Base-by-base conservation (phyloP, 345 rosid genomes). In the Eucalyptus pumila region DNA sequence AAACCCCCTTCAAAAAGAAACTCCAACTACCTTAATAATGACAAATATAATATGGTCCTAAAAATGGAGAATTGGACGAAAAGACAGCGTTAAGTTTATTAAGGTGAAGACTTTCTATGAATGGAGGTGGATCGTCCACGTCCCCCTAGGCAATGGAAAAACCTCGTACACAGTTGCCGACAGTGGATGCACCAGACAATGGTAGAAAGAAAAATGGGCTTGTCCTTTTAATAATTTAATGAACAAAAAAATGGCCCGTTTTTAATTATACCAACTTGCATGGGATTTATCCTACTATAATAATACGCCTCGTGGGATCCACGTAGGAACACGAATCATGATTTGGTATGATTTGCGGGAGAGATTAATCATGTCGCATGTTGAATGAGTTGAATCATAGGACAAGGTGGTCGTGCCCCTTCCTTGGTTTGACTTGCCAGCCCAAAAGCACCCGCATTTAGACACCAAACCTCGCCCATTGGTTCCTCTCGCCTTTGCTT, bases 141-240 rank as follows among this genome's bases (percentile, higher is more conserved):
- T 94, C 91, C 52, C 93, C 94, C 92, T 54, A 89, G 54, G 91
- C 86, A 21, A 21, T 52, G 62, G 58, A 30, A 87, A 86, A 95
- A 95, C 98, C 98, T 96, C 99, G 99, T 95, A 96, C 97, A 86
- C 91, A 65, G 89, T 92, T 94, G 96, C 97, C 97, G 96, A 96
- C 96, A 94, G 80, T 5, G 88, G 58, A 34, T 56, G 69, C 15
- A 47, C 45, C 45, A 10, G 44, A 54, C 58, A 32, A 44, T 10
- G 11, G 37, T n/a, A 40, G 30, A 32, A 23, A 8, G 44, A 86
- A 50, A 56, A 24, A 56, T 56, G 62, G 62, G 62, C 13, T 56
- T 56, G 5, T 10, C 30, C 62, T 26, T 56, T 56, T 24, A 56
- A 23, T 56, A 4, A 9, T 23, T 56, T 56, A 23, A 23, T 56